A percentile compares a stretch with the other conserved stretches of the same genome.
phyloP scores from a whole-genome alignment of 306 rosid genomes.

The Lupinus albus region DNA sequence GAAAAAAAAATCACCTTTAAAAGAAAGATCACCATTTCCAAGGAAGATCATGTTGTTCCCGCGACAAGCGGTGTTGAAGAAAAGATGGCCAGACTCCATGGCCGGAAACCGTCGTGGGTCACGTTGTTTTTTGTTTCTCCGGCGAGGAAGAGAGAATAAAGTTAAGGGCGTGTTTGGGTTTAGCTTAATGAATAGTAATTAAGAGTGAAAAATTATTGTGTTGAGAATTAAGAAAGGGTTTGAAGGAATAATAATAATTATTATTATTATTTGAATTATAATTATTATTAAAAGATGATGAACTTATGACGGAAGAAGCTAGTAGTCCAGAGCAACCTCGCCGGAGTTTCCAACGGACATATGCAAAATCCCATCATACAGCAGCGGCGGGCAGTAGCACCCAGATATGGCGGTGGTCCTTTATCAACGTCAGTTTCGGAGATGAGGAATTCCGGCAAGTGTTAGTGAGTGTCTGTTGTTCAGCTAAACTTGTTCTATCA shows the following conservation, averaged over 20 bases:
- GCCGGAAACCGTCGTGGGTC: not conserved
- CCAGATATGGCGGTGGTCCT: slow-evolving; percentile 43
- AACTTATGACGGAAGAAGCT: slow-evolving; percentile 99
- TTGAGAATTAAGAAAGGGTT: not conserved
- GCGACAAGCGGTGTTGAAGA: slow-evolving; percentile 63
- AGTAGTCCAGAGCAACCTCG: slow-evolving; percentile 94
- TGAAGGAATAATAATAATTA: no score
- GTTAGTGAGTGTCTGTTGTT: slow-evolving; percentile 31
- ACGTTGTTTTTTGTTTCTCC: not conserved
- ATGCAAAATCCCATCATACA: slow-evolving; percentile 92
- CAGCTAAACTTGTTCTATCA: slow-evolving; percentile 59
- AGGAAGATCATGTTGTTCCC: slow-evolving; percentile 85
- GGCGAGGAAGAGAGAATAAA: not conserved
- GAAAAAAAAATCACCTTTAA: slow-evolving; percentile 56
- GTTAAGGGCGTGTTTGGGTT: not conserved
- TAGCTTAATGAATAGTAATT: not conserved
- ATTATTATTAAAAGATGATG: slow-evolving; percentile 72
- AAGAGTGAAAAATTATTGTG: not conserved
- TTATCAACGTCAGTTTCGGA: slow-evolving; percentile 39
- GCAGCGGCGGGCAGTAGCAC: slow-evolving; percentile 47
- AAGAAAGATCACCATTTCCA: slow-evolving; percentile 62
- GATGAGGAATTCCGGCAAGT: slow-evolving; percentile 39
- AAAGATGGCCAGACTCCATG: slow-evolving; percentile 78
- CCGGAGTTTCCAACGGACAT: slow-evolving; percentile 83
- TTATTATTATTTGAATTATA: no score